Conservation (phyloP, 1,284 basidiomycete species). For the Ceratobasidium sp. region DNA sequence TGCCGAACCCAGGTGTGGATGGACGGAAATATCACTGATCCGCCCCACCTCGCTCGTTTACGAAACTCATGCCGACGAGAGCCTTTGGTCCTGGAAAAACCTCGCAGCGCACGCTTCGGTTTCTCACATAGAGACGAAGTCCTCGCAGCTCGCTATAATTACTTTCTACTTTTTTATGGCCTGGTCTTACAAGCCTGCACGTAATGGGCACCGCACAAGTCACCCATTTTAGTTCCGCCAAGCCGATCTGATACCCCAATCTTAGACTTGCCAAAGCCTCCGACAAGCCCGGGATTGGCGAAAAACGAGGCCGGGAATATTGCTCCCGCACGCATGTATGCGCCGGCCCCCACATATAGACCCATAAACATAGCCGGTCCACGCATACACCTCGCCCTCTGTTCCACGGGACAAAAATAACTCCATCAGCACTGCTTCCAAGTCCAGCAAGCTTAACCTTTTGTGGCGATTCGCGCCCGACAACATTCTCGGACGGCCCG, state of each 20-base stretch:
- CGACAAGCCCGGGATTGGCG: not conserved
- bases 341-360: conserved; percentile 10
- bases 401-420: conserved; percentile 18
- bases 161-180: not conserved
- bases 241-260: not conserved
- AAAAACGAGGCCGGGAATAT: not conserved
- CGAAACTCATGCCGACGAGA: conserved; percentile 24
- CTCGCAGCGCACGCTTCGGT: not conserved
- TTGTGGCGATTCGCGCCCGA: not conserved
- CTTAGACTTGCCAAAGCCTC: not conserved
- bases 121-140: not conserved
- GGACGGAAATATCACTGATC: conserved; percentile 3
- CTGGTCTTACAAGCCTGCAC: not conserved
- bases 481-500: not conserved
- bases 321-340: not conserved
- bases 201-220: conserved; percentile 12
- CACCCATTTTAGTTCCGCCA: conserved; percentile 23
- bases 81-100: not conserved
- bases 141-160: not conserved
- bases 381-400: not conserved
- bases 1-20: conserved; percentile 5
- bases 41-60: not conserved
- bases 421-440: conserved; percentile 13
- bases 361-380: not conserved
- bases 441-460: not conserved